Evolutionary conservation across 2,329 filamentous ascomycete species (phyloP), one percentile per base, ranked within the genome.

Genomic region (Aschersonia sp.): DNA sequence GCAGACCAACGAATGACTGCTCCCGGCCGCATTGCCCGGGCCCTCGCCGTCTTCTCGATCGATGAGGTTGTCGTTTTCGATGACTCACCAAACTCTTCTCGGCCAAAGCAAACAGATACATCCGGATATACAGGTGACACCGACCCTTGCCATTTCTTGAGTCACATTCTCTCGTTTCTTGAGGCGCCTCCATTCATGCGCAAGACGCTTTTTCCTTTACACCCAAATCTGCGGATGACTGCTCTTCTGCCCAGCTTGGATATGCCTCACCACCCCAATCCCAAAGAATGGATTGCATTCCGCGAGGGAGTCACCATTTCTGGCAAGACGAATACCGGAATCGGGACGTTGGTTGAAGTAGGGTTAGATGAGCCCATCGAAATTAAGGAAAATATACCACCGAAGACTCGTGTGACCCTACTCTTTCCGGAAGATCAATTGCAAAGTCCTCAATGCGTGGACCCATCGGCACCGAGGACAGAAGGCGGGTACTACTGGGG

Each of bases 401-500:
- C 76, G 41, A 79, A 81, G 52, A 86, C 83, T 4, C 75, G 87
- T 43, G 74, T 92, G 31, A 94, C 87, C 0, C 66, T 94, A 22
- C 78, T 89, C 45, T 49, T 56, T 54, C 66, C 74, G 12, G 63
- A 71, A 12, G 62, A 72, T 47, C 62, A 69, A 47, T 64, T 68
- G 14, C 58, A 65, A 45, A 61, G 60, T 51, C 52, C 76, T 1
- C 73, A 80, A 47, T 76, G 81, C 12, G 81, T 90, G 3, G 71
- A 81, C 37, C 84, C 86, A 0, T 69, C 75, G 30, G 67, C 73
- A 4, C 87, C 87, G 1, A 75, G 87, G 49, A 82, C 83, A 46
- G 79, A 88, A 53, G 77, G 71, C 1, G 87, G 87, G 0, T 92
- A 87, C 64, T 94, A 89, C 66, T 94, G 87, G 87, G 87, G 87